Percentiles rank a stretch among this genome's conserved stretches.
phyloP scores from a whole-genome alignment of 2,329 filamentous ascomycete species.

The Mycogone perniciosa region DNA sequence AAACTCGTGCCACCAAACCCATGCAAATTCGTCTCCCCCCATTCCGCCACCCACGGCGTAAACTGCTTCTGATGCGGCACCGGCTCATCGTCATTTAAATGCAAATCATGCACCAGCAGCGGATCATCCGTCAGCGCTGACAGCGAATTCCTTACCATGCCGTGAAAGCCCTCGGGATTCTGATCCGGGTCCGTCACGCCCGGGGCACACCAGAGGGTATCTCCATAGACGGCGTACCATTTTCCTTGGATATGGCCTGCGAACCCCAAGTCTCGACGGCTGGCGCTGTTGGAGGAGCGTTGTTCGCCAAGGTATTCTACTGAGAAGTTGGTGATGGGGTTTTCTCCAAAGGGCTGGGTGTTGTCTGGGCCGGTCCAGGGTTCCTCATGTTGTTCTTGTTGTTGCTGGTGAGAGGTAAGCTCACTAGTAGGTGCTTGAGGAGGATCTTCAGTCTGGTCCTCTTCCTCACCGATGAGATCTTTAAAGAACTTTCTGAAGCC shows the following conservation, averaged over 20 bases:
- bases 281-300: conserved; percentile 30
- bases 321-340: conserved; percentile 24
- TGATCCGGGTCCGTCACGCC: conserved; percentile 26
- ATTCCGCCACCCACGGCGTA: conserved; percentile 28
- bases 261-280: conserved; percentile 32
- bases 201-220: conserved; percentile 27
- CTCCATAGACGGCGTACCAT: conserved; percentile 33
- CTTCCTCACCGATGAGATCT: background rate
- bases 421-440: too few relatives aligned
- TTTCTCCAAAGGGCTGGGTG: conserved; percentile 30
- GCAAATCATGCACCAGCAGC: conserved; percentile 29
- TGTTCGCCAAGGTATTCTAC: conserved; percentile 31
- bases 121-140: conserved; percentile 30
- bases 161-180: conserved; percentile 30
- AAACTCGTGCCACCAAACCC: conserved; percentile 36
- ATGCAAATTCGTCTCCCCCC: conserved; percentile 30
- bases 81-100: conserved; percentile 26
- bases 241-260: conserved; percentile 28
- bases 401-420: background rate
- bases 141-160: conserved; percentile 34
- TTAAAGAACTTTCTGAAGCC: conserved; percentile 1
- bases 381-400: background rate
- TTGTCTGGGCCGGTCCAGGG: conserved; percentile 25
- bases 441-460: background rate
- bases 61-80: conserved; percentile 29